Evolutionary conservation across 306 rosid species (phyloP), one percentile per base, ranked within the genome.

Genomic region (Prunus padus): DNA sequence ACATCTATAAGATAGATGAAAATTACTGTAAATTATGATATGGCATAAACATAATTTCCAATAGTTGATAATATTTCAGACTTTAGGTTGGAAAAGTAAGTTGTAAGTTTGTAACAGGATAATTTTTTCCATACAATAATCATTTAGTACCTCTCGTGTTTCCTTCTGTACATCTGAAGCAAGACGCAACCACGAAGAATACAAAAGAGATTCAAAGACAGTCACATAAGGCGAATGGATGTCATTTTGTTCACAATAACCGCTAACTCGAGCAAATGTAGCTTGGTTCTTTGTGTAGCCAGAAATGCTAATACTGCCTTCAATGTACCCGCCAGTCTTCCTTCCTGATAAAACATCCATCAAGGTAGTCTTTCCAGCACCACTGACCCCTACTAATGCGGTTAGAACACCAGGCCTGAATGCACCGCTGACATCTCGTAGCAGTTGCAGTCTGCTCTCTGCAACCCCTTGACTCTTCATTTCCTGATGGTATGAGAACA

Each of bases 241-340:
- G 75, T 85, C 88, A 59, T 82, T 85, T 40, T 85, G 88, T 72
- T 85, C 88, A 64, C 88, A 85, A 45, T 85, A 85, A 50, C 88
- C 88, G 12, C 76, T 75, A 67, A 85, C 82, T 28, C 88, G 70
- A 25, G 88, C 88, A 76, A 85, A 85, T 11, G 86, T 82, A 67
- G 78, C 81, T 82, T 82, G 88, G 65, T 82, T 79, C 77, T 85
- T 85, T 4, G 84, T 79, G 75, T 81, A 82, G 15, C 88, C 88
- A 20, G 88, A 85, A 51, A 85, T 85, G 62, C 62, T 81, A 13
- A 85, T 76, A 42, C 71, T 78, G 9, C 88, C 88, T 14, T 82
- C 86, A 55, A 85, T 85, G 76, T 85, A 81, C 42, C 88, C 86
- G 20, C 88, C 86, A 11, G 88, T 85, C 76, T 85, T 85, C 46